Evolutionary conservation across 148 eudicot species (phyloP), one percentile per base, ranked within the genome.

Genomic region (Persicaria tinctoria): DNA sequence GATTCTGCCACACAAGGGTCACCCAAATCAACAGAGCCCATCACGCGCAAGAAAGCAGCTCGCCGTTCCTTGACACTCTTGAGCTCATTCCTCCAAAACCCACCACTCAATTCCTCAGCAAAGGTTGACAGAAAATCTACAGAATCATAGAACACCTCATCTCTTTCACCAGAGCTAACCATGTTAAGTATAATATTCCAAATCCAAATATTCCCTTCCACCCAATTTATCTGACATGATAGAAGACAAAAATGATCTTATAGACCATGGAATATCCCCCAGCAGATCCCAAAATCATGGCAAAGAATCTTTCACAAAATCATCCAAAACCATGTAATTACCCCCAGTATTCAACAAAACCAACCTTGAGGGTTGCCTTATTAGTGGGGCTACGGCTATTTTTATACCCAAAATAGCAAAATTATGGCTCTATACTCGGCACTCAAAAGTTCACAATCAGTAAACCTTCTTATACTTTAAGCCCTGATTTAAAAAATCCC

Each of bases 31-130:
- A 75, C 50, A 6, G 86, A 87, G 0, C 96, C 93, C 87, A 93
- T 83, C 68, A 72, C 78, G 0, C 70, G 55, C 9, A 89, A 68
- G 80, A 93, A 93, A 13, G 48, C 54, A 2, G 70, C 78, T 5
- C 97, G 84, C 46, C 97, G 78, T 73, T 90, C 89, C 79, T 83
- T 76, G 27, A 93, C 86, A 70, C 96, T 90, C 68, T 53, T 76
- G 1, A 83, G 86, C 76, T 87, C 91, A 72, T 76, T 75, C 82
- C 79, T 76, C 98, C 98, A 89, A 63, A 83, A 72, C 23, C 77
- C 89, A 78, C 73, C 82, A 41, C 80, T 83, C 44, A 83, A 77
- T 53, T 85, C 87, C 68, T 84, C 85, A 18, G 69, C 75, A 50
- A 50, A 50, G 2, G 53, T 50, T 51, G 82, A 74, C 72, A 90